phyloP scores from a whole-genome alignment of 495 filamentous ascomycete genomes.

The Sphaerosporella brunnea region DNA sequence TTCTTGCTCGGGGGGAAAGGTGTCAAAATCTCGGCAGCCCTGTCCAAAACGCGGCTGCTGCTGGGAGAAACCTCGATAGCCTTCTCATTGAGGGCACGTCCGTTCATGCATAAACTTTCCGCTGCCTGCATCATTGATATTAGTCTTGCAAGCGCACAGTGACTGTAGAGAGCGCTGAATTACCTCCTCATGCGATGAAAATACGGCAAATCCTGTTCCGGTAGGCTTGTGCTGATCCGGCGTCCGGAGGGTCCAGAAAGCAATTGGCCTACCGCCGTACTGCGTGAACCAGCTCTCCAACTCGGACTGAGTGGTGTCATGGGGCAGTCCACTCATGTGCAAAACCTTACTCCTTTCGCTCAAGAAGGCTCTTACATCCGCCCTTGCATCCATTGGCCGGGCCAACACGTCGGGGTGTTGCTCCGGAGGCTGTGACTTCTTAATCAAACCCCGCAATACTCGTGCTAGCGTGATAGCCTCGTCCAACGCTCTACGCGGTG shows the following conservation, averaged over 20 bases:
- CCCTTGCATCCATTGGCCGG: slow-evolving; percentile 87
- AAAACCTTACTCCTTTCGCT: slow-evolving; percentile 91
- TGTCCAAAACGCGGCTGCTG: slow-evolving; percentile 84
- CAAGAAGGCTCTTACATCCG: slow-evolving; percentile 91
- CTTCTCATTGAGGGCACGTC: slow-evolving; percentile 91
- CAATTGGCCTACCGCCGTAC: slow-evolving; percentile 94
- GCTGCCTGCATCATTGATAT: slow-evolving; percentile 45
- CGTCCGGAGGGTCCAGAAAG: slow-evolving; percentile 94
- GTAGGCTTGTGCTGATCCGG: slow-evolving; percentile 98
- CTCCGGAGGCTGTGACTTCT: slow-evolving; percentile 84
- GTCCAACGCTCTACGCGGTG: slow-evolving; percentile 93
- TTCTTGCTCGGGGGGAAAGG: slow-evolving; percentile 98
- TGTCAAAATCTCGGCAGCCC: slow-evolving; percentile 83
- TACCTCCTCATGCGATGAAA: slow-evolving; percentile 98
- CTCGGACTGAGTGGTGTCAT: slow-evolving; percentile 96
- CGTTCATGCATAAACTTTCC: slow-evolving; percentile 97
- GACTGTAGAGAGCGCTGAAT: too few relatives aligned
- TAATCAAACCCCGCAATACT: slow-evolving; percentile 75
- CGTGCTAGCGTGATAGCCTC: slow-evolving; percentile 87
- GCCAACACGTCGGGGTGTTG: slow-evolving; percentile 85
- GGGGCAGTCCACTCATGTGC: slow-evolving; percentile 89
- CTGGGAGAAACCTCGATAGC: slow-evolving; percentile 96
- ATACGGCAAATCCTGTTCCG: slow-evolving; percentile 90
- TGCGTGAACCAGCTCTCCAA: slow-evolving; percentile 99
- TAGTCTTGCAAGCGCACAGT: too few relatives aligned